These are phyloP conservation scores for Pythium pyrilobum DNA, from an alignment of 352 stramenopile species.

Conservation along the genomic window DNA sequence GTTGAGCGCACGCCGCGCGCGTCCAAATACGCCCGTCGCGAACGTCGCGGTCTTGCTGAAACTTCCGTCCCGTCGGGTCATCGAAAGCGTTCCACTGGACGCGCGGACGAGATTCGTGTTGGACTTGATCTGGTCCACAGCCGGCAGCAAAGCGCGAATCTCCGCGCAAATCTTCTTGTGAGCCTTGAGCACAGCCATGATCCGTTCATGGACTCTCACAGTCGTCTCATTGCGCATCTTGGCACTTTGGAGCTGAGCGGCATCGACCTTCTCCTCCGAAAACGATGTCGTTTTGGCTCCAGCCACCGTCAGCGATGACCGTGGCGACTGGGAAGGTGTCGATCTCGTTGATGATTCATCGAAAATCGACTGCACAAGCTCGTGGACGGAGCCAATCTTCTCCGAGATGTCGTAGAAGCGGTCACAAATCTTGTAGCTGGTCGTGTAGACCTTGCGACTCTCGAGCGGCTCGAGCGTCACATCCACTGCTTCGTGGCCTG, in stretches of 20 bases:
- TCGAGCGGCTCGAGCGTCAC: conserved; percentile 28
- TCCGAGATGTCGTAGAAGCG: conserved; percentile 33
- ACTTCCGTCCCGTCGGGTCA: conserved; percentile 2
- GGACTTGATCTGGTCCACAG: conserved; percentile 1
- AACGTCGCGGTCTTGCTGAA: conserved; percentile 9
- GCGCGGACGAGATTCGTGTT: background rate
- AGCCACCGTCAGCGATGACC: background rate
- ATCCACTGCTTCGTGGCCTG: conserved; percentile 6
- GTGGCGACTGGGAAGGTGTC: background rate
- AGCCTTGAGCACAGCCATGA: conserved; percentile 31
- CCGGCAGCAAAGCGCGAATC: conserved; percentile 18
- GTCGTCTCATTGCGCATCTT: conserved; percentile 29
- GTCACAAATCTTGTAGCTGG: conserved; percentile 27
- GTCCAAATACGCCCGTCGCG: conserved; percentile 13
- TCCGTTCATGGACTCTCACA: conserved; percentile 25
- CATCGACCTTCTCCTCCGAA: background rate
- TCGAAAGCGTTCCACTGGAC: conserved; percentile 1
- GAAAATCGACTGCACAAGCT: conserved; percentile 15
- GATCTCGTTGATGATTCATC: background rate
- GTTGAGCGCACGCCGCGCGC: conserved; percentile 22
- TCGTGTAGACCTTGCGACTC: conserved; percentile 17
- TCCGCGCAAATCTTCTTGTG: conserved; percentile 36
- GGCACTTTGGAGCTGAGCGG: conserved; percentile 16
- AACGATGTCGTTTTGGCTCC: background rate
- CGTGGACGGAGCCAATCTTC: conserved; percentile 8